Evolutionary conservation across 2,329 filamentous ascomycete species (phyloP).

Genomic region (Fusarium coffeatum): DNA sequence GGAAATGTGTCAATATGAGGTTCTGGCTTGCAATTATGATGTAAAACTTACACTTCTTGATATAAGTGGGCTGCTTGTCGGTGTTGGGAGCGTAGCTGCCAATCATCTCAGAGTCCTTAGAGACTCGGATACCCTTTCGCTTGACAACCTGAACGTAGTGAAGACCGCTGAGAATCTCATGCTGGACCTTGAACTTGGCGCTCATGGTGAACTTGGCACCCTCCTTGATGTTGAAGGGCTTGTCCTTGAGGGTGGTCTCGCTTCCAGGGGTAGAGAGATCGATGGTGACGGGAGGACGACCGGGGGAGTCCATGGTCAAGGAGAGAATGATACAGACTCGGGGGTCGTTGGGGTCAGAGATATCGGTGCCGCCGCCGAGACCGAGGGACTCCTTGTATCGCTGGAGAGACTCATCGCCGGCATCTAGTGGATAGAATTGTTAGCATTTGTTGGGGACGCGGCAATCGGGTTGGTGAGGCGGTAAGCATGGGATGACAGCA

Average conservation of each 20-base stretch:
- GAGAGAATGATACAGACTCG: constrained; percentile 94
- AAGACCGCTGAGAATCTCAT: constrained; percentile 92
- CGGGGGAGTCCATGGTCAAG: constrained; percentile 86
- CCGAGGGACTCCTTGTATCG: constrained; percentile 98
- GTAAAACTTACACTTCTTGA: constrained; percentile 84
- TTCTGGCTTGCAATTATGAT: neutral
- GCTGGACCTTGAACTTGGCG: constrained; percentile 93
- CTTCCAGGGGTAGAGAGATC: constrained; percentile 82
- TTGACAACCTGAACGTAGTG: constrained; percentile 97
- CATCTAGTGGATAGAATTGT: constrained; percentile 58
- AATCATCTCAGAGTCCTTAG: constrained; percentile 99
- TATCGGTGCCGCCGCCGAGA: constrained; percentile 77
- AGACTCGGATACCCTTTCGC: constrained; percentile 84
- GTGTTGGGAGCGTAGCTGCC: constrained; percentile 95
- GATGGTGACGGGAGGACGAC: constrained; percentile 86
- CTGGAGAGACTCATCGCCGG: constrained; percentile 90
- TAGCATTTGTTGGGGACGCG: constrained; percentile 24
- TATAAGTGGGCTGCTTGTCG: constrained; percentile 83
- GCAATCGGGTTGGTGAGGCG: constrained; percentile 1
- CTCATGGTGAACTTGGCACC: constrained; percentile 94
- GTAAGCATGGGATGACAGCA: constrained; percentile 7
- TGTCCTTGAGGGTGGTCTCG: constrained; percentile 82
- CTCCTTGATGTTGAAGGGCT: constrained; percentile 98
- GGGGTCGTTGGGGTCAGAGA: constrained; percentile 82
- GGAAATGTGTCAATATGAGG: constrained; percentile 9